These are phyloP conservation scores for Huntiella omanensis DNA, from an alignment of 2,329 filamentous ascomycete genomes.

Conservation along the genomic window DNA sequence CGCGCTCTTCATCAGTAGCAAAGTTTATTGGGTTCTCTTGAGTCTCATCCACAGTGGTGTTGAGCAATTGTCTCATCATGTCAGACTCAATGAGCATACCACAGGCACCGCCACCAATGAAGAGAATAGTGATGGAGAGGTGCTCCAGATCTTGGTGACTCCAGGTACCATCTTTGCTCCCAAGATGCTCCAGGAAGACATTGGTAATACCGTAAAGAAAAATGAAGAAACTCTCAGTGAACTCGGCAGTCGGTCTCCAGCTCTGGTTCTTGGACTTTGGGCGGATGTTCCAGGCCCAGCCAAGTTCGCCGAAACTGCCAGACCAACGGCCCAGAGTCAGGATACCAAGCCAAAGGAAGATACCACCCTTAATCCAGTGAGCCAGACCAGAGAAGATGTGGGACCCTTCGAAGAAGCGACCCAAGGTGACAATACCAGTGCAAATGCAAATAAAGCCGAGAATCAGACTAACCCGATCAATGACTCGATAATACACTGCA, in stretches of 20 bases:
- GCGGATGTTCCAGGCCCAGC: constrained; percentile 89
- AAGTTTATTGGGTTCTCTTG: constrained; percentile 28
- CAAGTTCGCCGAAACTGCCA: constrained; percentile 73
- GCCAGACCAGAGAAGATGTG: constrained; percentile 69
- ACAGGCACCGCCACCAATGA: constrained; percentile 76
- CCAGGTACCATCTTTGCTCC: constrained; percentile 52
- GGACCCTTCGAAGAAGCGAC: constrained; percentile 57
- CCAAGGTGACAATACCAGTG: constrained; percentile 58
- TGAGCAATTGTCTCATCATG: constrained; percentile 47
- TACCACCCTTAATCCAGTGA: constrained; percentile 83
- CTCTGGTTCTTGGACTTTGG: constrained; percentile 36
- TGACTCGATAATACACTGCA: constrained; percentile 38
- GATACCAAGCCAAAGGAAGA: constrained; percentile 87
- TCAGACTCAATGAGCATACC: constrained; percentile 75
- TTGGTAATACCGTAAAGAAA: constrained; percentile 80
- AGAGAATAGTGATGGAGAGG: constrained; percentile 78
- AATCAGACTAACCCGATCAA: constrained; percentile 61
- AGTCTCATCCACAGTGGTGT: constrained; percentile 26
- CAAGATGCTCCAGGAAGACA: constrained; percentile 80
- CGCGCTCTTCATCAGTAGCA: constrained; percentile 12
- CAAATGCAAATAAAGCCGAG: constrained; percentile 57
- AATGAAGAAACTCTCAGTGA: constrained; percentile 75
- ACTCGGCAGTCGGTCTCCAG: constrained; percentile 68
- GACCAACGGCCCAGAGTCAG: constrained; percentile 78
- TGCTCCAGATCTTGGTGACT: constrained; percentile 72